Evolutionary conservation across 2,329 filamentous ascomycete genomes (phyloP), one percentile per base, ranked within the genome.

Genomic region (Helicocarpus griseus): DNA sequence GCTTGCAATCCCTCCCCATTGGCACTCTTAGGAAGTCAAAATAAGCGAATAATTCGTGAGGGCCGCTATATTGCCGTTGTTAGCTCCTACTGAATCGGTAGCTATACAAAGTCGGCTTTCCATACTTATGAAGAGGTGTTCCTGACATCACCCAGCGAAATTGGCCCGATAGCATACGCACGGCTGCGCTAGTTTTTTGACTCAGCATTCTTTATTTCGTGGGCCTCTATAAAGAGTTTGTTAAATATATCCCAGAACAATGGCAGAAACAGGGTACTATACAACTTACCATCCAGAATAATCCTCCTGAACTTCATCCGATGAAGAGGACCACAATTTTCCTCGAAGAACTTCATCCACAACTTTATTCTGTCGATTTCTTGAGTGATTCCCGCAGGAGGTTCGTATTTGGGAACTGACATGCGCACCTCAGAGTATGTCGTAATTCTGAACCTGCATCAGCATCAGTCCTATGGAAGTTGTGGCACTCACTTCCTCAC

Each of bases 61-160:
- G 57, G 26, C 56, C 54, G 41, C 65, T 68, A 24, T 31, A 52
- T 43, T 8, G 33, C 9, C 17, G 21, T 19, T 19, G 41, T 48
- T 43, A 52, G 28, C 24, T 13, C 19, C 14, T 47, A n/a, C 14
- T 47, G n/a, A 2, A 36, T 21, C 26, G 24, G 28, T 7, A 58
- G 49, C 4, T 21, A 47, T 7, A 43, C 3, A 21, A 43, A 21
- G 2, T 38, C 11, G 31, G 22, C 19, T n/a, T 26, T 14, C 49
- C 58, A 50, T 60, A 67, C 63, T 72, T 72, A 22, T 65, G 59
- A 11, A 71, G 53, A 3, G 69, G 69, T 0, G 70, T 73, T 14
- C 69, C 69, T 5, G 58, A 66, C 22, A 73, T 49, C 9, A 65
- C 56, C 69, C 69, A 73, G 54, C 67, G 69, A 49, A 57, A 64